Evolutionary conservation across 805 yeast species (phyloP), one percentile per base, ranked within the genome.

Genomic region (Wickerhamiella parazyma): DNA sequence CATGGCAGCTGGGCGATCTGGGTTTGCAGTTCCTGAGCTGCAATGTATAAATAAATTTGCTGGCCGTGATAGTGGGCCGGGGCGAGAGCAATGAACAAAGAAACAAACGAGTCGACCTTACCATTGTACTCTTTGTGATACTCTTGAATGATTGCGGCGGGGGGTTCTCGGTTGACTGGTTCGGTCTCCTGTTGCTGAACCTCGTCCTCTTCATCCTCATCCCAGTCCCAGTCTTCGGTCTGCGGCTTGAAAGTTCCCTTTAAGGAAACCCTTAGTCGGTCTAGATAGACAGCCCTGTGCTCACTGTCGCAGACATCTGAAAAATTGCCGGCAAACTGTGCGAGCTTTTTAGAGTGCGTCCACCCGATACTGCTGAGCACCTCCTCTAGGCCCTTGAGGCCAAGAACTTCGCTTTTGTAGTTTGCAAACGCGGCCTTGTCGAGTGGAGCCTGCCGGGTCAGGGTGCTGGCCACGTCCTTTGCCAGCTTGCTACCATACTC

Each of bases 221-320:
- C 43, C 53, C 55, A 50, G 22, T 50, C 57, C 56, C 55, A 52
- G 17, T 43, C 44, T 5, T 36, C 38, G 12, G 34, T 24, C 8
- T 17, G 22, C 1, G 40, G 11, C 9, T 38, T 34, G 31, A 38
- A 18, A 2, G 41, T 41, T 0, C 44, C 46, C 18, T 24, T 19
- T n/a, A 43, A 45, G 2, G 50, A 6, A 4, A 17, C 19, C 7
- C 55, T 43, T 19, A 52, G 40, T 11, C 36, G 34, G 20, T 22
- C 47, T 11, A 49, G 41, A 25, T 39, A 49, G 10, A 12, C 25
- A 3, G 46, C 46, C 7, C 45, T 45, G 4, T 50, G 45, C 6
- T 38, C 25, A 2, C 33, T 20, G 6, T 41, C 28, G 51, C 54
- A 52, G 1, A n/a, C 12, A 2, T 25, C 18, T 16, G 36, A 43